Base-by-base conservation (phyloP, 805 yeast genomes). In the Candida montana region DNA sequence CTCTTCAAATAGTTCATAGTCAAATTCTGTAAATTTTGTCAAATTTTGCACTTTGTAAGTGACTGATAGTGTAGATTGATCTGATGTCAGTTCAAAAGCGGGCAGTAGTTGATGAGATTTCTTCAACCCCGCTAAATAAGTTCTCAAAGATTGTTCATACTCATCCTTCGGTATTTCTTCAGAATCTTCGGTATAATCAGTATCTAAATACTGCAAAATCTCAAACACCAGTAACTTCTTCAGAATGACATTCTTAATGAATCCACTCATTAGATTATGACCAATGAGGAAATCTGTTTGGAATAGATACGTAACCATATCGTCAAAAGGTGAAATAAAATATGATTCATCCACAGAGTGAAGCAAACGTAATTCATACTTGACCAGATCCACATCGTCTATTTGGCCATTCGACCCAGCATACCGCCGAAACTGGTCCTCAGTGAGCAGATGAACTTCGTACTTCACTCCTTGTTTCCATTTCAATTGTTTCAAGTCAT, bases 251-350 rank as follows among this genome's bases (percentile, higher is more conserved):
- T 41, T 37, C n/a, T 17, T 21, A 11, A 41, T 12, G 32, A 41
- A 41, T 17, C 7, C 28, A 16, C 29, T 15, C 35, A 37, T 30
- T 9, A 18, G 23, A 19, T 41, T 41, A 13, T 37, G 37, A 3
- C 39, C 29, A 1, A 41, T 41, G 16, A 41, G 17, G n/a, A 28
- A 39, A 19, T 41, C 41, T 8, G 41, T 41, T 24, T 41, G 45
- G 23, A 24, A 41, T 0, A 41, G 13, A 10, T 18, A 24, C 3
- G 37, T 21, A 1, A 16, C 12, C 20, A 20, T 33, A n/a, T 33
- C 41, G 16, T 37, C 37, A 30, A 41, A 41, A 3, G 45, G 45
- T 11, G 45, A 41, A 17, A 41, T 37, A 11, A 26, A 9, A n/a
- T 24, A 41, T 1, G 45, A 37, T 20, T 41, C 45, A 8, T 23